Evolutionary conservation across 2,329 filamentous ascomycete species (phyloP), one percentile per base, ranked within the genome.

Genomic region (Paecilomyces dactylethromorphus): DNA sequence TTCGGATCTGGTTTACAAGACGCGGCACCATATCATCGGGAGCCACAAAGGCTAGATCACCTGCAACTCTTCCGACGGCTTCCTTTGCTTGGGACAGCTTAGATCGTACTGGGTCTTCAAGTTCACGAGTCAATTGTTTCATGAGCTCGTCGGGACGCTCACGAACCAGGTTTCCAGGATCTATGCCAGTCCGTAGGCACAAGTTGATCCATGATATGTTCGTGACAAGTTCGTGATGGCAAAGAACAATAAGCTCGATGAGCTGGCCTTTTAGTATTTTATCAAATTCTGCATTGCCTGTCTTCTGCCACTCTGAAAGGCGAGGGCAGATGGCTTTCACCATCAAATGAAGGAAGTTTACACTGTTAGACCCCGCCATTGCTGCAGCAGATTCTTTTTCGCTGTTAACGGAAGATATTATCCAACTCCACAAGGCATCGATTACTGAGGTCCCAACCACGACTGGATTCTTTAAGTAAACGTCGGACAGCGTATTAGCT

Each of bases 11-110:
- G 29, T 86, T 77, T 26, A 97, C 84, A 24, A 99, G 82, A 7
- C 84, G 83, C 3, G 91, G 84, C 21, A 91, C 88, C 75, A 96
- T 89, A 15, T 80, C 80, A 51, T 94, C 89, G 0, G 94, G 94
- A 3, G 93, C 90, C 26, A 99, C 91, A 69, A 99, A 99, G 2
- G 91, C 92, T 59, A 99, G 81, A 68, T 97, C 94, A 39, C 92
- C 92, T 11, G 91, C 90, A 7, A 93, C 91, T 65, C 87, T 87
- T 73, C 87, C 95, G 3, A 93, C 90, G 56, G 93, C 93, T 49
- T 79, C 76, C 67, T 85, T 87, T 55, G 74, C 65, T 54, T 68
- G 62, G 13, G 69, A 68, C 21, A 78, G 66, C 49, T 64, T 69
- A 15, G 69, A 74, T 58, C 74, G 67, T 32, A 74, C 60, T 21